A percentile compares a stretch with the other conserved stretches of the same genome.
Conservation (phyloP, 352 stramenopile species). For the Globisporangium sylvaticum region DNA sequence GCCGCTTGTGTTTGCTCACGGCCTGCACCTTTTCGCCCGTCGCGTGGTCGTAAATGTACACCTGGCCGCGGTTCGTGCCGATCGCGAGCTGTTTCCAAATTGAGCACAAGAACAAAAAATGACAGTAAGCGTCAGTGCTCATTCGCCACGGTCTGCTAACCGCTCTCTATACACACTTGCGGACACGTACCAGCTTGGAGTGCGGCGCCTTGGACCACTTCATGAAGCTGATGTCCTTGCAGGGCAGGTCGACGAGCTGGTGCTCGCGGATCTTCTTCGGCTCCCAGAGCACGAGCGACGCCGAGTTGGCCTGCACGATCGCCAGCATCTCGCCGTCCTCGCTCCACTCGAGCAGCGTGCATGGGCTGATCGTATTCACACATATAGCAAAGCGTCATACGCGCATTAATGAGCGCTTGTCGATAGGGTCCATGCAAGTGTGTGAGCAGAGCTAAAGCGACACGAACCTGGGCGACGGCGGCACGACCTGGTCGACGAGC, state of each 20-base stretch:
- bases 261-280: slow-evolving; percentile 57
- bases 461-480: slow-evolving; percentile 62
- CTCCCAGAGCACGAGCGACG: slow-evolving; percentile 69
- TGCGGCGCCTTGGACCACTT: slow-evolving; percentile 73
- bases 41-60: slow-evolving; percentile 74
- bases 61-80: slow-evolving; percentile 64
- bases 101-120: slow-evolving; percentile 1
- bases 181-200: slow-evolving; percentile 47
- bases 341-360: slow-evolving; percentile 73
- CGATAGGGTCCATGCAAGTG: no score
- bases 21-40: slow-evolving; percentile 50
- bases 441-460: no score
- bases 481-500: slow-evolving; percentile 77
- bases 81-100: slow-evolving; percentile 42
- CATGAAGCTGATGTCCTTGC: slow-evolving; percentile 74
- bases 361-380: slow-evolving; percentile 30
- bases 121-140: background rate
- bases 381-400: background rate
- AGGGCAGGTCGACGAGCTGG: slow-evolving; percentile 61
- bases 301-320: slow-evolving; percentile 74
- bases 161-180: background rate
- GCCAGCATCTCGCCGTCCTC: slow-evolving; percentile 61
- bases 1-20: slow-evolving; percentile 72
- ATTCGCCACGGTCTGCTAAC: background rate
- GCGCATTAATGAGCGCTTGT: background rate